A percentile compares a stretch with the other conserved stretches of the same genome.
Evolutionary conservation across 345 rosid species (phyloP).

Genomic region (Populus simonii): DNA sequence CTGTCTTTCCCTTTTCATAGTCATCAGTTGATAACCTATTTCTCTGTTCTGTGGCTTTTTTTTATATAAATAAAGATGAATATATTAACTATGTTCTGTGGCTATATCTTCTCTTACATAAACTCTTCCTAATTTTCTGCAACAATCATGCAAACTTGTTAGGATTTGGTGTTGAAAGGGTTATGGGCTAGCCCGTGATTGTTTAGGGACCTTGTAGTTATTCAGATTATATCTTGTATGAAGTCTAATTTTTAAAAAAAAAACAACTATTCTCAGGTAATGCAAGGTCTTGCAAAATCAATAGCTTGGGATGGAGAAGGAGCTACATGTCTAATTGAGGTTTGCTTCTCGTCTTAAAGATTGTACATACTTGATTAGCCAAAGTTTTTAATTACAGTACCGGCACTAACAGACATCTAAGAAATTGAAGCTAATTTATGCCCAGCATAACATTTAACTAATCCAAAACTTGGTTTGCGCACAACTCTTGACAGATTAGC

Average conservation of each 20-base stretch:
- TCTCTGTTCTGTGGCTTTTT: neutral
- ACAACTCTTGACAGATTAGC: neutral
- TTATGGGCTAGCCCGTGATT: neutral
- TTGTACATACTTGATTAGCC: slow-evolving; percentile 1
- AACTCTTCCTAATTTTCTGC: neutral
- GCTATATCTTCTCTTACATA: neutral
- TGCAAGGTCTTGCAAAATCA: slow-evolving; percentile 99
- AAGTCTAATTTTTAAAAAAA: neutral
- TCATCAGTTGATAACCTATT: neutral
- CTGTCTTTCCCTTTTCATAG: neutral
- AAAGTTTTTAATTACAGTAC: neutral
- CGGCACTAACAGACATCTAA: too few relatives aligned
- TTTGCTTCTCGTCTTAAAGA: slow-evolving; percentile 17
- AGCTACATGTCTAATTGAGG: slow-evolving; percentile 96
- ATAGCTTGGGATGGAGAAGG: slow-evolving; percentile 99
- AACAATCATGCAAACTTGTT: neutral
- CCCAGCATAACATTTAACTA: neutral
- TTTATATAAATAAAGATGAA: too few relatives aligned
- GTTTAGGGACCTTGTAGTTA: neutral
- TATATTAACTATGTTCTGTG: neutral
- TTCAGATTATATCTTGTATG: neutral
- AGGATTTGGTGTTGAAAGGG: neutral
- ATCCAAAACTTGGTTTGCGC: neutral
- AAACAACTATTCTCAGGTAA: slow-evolving; percentile 50
- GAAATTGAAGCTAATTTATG: neutral